Evolutionary conservation across 306 rosid genomes (phyloP).

Genomic region (Vachellia pachyceras): DNA sequence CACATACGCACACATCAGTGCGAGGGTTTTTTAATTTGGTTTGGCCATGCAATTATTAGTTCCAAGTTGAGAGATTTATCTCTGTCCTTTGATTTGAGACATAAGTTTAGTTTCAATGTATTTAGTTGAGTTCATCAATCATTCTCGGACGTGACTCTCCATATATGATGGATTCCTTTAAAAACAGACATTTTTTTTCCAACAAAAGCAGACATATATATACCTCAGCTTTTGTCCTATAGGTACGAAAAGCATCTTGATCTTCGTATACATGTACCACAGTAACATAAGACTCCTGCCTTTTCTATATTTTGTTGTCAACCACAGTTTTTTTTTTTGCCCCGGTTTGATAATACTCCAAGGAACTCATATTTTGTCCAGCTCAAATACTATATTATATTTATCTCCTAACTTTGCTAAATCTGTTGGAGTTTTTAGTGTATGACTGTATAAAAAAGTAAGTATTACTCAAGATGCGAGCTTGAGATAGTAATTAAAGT

Average conservation of each 20-base stretch:
- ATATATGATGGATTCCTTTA: slow-evolving; percentile 18
- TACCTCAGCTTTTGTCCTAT: slow-evolving; percentile 13
- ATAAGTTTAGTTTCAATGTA: neutral
- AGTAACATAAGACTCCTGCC: neutral
- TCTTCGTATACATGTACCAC: neutral
- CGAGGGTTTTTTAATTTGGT: neutral
- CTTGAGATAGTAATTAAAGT: too few relatives aligned
- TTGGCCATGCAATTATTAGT: slow-evolving; percentile 1
- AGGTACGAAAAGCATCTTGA: slow-evolving; percentile 2
- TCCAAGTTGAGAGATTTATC: slow-evolving; percentile 31
- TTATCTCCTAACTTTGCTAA: too few relatives aligned
- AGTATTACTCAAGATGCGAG: too few relatives aligned
- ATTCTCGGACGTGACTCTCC: slow-evolving; percentile 19
- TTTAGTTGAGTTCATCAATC: slow-evolving; percentile 28
- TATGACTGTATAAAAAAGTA: too few relatives aligned
- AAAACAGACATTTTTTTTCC: too few relatives aligned
- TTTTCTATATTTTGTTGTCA: too few relatives aligned
- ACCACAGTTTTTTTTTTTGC: too few relatives aligned
- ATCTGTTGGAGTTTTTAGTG: too few relatives aligned
- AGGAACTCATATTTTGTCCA: neutral
- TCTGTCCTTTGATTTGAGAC: slow-evolving; percentile 30
- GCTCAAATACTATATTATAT: neutral
- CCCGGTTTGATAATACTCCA: neutral
- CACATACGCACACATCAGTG: slow-evolving; percentile 11
- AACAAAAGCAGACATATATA: too few relatives aligned